A percentile compares a stretch with the other conserved stretches of the same genome.
These are phyloP conservation scores for Calendula officinalis DNA, from an alignment of 129 eudicot genomes.

Conservation along the genomic window DNA sequence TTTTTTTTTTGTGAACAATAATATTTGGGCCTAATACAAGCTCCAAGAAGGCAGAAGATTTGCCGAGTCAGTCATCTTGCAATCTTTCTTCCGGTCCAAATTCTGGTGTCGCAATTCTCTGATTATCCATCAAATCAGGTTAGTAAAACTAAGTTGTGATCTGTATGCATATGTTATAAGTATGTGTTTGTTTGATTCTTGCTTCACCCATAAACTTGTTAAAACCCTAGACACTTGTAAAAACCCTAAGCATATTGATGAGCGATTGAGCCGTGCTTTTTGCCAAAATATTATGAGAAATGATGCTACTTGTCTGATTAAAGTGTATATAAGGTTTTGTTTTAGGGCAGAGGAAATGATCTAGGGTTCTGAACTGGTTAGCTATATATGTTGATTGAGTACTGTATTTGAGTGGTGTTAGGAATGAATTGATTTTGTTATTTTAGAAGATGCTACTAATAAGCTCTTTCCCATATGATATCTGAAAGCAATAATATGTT, in stretches of 20 bases:
- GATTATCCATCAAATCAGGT: no score
- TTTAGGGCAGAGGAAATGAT: not conserved
- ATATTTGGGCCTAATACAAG: no score
- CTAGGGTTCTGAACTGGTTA: conserved; percentile 13
- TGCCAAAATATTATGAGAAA: not conserved
- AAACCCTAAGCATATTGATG: not conserved
- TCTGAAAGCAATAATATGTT: no score
- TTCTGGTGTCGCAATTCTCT: no score
- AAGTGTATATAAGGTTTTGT: not conserved
- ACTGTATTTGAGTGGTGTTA: not conserved
- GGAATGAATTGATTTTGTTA: no score
- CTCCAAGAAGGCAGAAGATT: no score
- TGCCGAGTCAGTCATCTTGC: no score
- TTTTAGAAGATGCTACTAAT: not conserved
- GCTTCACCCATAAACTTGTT: not conserved
- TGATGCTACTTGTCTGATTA: conserved; percentile 7
- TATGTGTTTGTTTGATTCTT: not conserved
- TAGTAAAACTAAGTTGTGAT: no score
- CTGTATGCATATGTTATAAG: not conserved
- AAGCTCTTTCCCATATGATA: no score
- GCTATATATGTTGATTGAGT: not conserved
- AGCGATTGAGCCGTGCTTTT: not conserved
- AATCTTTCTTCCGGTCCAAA: no score
- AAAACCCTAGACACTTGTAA: not conserved
- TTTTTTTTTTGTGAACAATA: no score